Base-by-base conservation (phyloP, 2,329 filamentous ascomycete species). In the Fusarium poae region DNA sequence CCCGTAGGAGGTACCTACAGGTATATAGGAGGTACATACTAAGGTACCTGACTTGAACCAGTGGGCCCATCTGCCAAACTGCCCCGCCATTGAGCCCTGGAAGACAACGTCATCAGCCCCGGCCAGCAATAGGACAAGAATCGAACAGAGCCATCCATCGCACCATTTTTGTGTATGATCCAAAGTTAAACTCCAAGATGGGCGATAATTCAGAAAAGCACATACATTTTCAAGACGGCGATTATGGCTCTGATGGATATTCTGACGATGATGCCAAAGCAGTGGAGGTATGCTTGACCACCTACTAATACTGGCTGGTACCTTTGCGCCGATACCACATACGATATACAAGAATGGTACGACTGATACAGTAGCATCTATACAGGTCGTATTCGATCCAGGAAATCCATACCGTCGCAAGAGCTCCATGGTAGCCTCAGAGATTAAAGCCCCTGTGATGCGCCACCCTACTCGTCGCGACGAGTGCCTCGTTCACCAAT, bases 401-500 rank as follows among this genome's bases (percentile, higher is more conserved):
- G 78, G 83, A 39, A 89, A 86, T 68, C 83, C 84, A 0, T 88
- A 90, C 72, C 86, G 89, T 23, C 85, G 89, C 61, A 91, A 91
- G 79, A 90, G 88, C 73, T 91, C 89, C 15, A 82, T 91, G 49
- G 86, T 90, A 15, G 76, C 82, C 6, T 80, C 80, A 49, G 87
- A 90, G 30, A 73, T 80, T 4, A 72, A 78, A 18, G 66, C 74
- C 10, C 81, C 82, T 7, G 68, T 80, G 35, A 72, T 64, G 48
- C 68, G 61, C 29, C 65, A 43, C 8, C 66, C 51, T 72, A 76
- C 42, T 72, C 77, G 70, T n/a, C 76, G 77, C 35, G 85, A 85
- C 15, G 86, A 89, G 73, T 91, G 89, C 70, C 82, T 90, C 37
- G 89, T 91, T 32, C 89, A 91, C 74, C 86, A 89, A 58, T 83